phyloP scores from a whole-genome alignment of 805 yeast species.

The Candida tallmaniae region DNA sequence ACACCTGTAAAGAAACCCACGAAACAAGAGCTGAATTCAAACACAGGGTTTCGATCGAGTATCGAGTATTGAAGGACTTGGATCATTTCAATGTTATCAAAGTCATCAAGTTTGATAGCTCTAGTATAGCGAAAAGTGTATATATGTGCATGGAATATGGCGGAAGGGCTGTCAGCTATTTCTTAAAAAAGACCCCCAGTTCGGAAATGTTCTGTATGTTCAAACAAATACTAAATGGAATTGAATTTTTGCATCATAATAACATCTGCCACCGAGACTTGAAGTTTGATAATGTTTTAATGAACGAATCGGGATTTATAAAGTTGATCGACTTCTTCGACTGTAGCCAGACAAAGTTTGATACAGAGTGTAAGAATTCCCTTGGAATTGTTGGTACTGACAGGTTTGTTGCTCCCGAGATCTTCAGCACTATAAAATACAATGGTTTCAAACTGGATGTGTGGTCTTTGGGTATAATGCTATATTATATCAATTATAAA shows the following conservation, averaged over 20 bases:
- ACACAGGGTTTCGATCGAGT: slow-evolving; percentile 36
- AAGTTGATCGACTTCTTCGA: slow-evolving; percentile 46
- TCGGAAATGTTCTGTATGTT: slow-evolving; percentile 26
- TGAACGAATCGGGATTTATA: slow-evolving; percentile 23
- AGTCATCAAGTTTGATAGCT: slow-evolving; percentile 24
- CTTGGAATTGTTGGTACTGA: slow-evolving; percentile 48
- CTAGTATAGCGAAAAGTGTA: slow-evolving; percentile 12
- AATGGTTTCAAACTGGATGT: slow-evolving; percentile 40
- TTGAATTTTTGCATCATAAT: slow-evolving; percentile 33
- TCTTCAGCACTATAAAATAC: slow-evolving; percentile 30
- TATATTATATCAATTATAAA: slow-evolving; percentile 25
- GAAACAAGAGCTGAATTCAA: slow-evolving; percentile 39
- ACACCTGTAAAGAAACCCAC: slow-evolving; percentile 33
- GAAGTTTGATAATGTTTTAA: slow-evolving; percentile 43
- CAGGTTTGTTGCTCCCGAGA: slow-evolving; percentile 46
- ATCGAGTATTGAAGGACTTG: slow-evolving; percentile 20
- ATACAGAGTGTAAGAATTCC: too few species aligned
- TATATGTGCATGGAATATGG: slow-evolving; percentile 22
- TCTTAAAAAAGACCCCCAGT: slow-evolving; percentile 8
- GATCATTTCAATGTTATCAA: slow-evolving; percentile 31
- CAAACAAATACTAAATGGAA: slow-evolving; percentile 38
- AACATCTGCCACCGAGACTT: slow-evolving; percentile 47
- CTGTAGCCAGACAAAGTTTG: slow-evolving; percentile 13
- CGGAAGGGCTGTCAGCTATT: slow-evolving; percentile 12
- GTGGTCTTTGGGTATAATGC: slow-evolving; percentile 48